Base-by-base conservation (phyloP, 257 asterid species). In the Lycium ferocissimum region DNA sequence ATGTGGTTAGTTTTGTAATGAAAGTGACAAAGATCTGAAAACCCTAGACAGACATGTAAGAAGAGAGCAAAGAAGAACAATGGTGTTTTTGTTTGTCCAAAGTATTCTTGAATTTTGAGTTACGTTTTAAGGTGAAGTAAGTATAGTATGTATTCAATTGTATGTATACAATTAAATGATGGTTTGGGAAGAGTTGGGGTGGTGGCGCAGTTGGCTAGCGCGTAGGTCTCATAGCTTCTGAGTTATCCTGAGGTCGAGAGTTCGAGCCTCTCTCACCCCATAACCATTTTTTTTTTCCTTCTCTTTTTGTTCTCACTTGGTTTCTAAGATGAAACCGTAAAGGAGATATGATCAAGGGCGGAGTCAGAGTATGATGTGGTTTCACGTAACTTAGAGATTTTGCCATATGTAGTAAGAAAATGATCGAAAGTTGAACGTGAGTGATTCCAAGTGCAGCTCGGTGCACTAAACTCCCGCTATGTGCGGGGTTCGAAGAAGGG, bases 181-280 rank as follows among this genome's bases (percentile, higher is more conserved):
- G 7, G 0, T 0, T 2, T 0, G 1, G 0, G 0, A 0, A 0
- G 5, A 3, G 7, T 9, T 0, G 82, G 98, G 97, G 97, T 93
- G 97, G 98, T 94, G 97, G 97, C 97, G 97, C 98, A 94, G 97
- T 95, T 93, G 98, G 97, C 94, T 95, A 94, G 97, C 98, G 99
- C 97, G 97, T 94, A 95, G 98, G 97, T 94, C 97, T 95, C 97
- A 93, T 94, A 93, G 96, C 95, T 90, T 82, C 90, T 84, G 95
- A 93, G 98, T 89, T 0, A 93, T 93, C 97, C 97, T 93, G 98
- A 92, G 97, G 95, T 94, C 95, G 97, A 94, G 95, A 94, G 98
- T 94, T 94, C 94, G 95, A 94, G 97, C 95, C 98, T 94, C 94
- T 94, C 97, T 93, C 95, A 92, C 95, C 93, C 97, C 95, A 93